A percentile compares a stretch with the other conserved stretches of the same genome.
phyloP scores from a whole-genome alignment of 345 rosid genomes.

The Dovyalis caffra region DNA sequence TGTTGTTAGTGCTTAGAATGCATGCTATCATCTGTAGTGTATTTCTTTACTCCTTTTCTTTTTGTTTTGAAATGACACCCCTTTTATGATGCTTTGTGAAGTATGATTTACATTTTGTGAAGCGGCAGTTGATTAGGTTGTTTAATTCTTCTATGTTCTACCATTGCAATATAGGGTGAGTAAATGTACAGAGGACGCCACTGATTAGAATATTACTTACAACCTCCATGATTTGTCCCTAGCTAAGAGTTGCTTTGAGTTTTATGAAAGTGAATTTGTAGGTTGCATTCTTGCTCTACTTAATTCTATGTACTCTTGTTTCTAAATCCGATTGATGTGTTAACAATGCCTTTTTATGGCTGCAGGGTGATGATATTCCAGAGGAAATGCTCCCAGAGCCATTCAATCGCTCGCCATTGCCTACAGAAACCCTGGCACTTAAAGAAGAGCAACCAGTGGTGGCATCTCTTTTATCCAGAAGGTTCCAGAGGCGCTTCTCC shows the following conservation, averaged over 20 bases:
- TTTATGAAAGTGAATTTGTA: not conserved
- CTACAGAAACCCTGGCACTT: not conserved
- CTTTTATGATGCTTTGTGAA: not conserved
- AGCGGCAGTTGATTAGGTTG: not conserved
- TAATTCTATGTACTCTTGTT: not conserved
- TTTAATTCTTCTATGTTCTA: not conserved
- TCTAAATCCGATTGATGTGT: not conserved
- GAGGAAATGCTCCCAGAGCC: constrained; percentile 72
- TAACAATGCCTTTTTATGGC: not conserved
- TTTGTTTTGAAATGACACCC: no score
- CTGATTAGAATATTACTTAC: not conserved
- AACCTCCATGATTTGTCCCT: not conserved
- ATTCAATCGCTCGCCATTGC: constrained; percentile 31
- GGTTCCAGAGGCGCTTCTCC: constrained; percentile 49
- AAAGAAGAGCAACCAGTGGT: constrained; percentile 26
- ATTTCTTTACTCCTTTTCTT: no score
- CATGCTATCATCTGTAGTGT: not conserved
- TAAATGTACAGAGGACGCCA: not conserved
- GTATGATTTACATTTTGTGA: not conserved
- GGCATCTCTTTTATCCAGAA: constrained; percentile 45
- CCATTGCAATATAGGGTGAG: not conserved
- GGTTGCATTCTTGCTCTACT: not conserved
- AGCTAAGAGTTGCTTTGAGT: not conserved
- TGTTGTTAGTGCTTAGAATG: not conserved
- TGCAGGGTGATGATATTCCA: constrained; percentile 77